phyloP scores from a whole-genome alignment of 2,329 filamentous ascomycete genomes.

The Samsoniella hepiali region DNA sequence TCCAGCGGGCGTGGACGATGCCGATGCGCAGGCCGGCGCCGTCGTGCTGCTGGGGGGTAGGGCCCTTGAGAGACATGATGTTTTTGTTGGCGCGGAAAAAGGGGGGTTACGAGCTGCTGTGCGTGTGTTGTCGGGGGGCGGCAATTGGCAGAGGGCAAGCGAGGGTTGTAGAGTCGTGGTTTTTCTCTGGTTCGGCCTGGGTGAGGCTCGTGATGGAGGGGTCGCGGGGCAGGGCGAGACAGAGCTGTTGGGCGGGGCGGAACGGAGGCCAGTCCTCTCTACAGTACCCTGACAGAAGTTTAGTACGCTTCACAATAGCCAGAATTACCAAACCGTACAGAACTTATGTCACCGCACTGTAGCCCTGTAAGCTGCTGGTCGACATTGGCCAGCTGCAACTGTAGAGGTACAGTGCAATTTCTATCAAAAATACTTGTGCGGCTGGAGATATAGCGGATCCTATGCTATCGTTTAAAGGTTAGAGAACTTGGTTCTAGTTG shows the following conservation, averaged over 20 bases:
- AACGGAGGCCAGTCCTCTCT: too few relatives aligned
- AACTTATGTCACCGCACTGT: too few relatives aligned
- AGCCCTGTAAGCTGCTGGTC: constrained; percentile 1
- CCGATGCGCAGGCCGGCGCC: constrained; percentile 79
- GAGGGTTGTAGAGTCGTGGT: not conserved
- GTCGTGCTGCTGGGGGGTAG: constrained; percentile 56
- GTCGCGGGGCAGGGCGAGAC: constrained; percentile 9
- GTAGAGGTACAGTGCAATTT: not conserved
- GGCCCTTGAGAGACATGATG: constrained; percentile 54
- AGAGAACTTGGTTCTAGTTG: not conserved
- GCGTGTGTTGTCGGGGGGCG: not conserved
- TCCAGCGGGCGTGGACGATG: constrained; percentile 97
- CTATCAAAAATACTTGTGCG: not conserved
- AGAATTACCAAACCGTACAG: too few relatives aligned
- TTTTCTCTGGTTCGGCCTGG: not conserved
- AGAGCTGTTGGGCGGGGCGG: not conserved
- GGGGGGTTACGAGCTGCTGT: not conserved
- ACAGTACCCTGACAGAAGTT: too few relatives aligned
- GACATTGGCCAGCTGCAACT: not conserved
- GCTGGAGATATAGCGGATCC: not conserved
- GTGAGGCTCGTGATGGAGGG: constrained; percentile 10
- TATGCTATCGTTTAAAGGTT: not conserved
- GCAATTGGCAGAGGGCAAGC: not conserved
- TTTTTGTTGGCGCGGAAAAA: constrained; percentile 25
- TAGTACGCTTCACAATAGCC: too few relatives aligned